Conservation (phyloP, 2,329 filamentous ascomycete genomes). For the Anthostomella pinea region DNA sequence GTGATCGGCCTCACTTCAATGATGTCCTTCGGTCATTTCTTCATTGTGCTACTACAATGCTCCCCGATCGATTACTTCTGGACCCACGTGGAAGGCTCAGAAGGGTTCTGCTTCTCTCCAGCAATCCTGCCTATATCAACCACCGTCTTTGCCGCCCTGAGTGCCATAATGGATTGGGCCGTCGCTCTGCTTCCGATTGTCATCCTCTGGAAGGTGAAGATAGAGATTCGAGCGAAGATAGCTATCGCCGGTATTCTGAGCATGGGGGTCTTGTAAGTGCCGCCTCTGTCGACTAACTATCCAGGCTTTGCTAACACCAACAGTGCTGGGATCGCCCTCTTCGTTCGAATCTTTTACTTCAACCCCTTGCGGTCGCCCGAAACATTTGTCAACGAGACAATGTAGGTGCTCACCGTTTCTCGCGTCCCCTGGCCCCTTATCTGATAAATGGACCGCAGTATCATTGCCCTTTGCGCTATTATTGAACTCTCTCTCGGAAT, state of each 20-base stretch:
- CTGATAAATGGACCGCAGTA: conserved; percentile 20
- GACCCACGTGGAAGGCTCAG: conserved; percentile 35
- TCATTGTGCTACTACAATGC: conserved; percentile 50
- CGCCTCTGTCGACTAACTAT: neutral
- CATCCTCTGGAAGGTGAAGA: conserved; percentile 49
- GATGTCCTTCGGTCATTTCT: conserved; percentile 40
- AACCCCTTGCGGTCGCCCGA: conserved; percentile 24
- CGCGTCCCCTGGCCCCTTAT: neutral
- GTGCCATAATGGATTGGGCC: conserved; percentile 45
- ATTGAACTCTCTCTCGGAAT: conserved; percentile 35
- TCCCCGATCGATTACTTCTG: conserved; percentile 48
- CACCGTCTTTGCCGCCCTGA: conserved; percentile 45
- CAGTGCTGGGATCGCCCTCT: conserved; percentile 38
- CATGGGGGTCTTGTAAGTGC: conserved; percentile 47
- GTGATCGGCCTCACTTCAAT: conserved; percentile 35
- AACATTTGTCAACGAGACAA: conserved; percentile 32
- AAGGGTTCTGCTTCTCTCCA: conserved; percentile 39
- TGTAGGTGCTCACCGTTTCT: conserved; percentile 21
- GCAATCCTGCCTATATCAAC: conserved; percentile 41
- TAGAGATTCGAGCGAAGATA: conserved; percentile 45
- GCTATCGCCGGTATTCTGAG: conserved; percentile 45
- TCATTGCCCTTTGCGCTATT: conserved; percentile 32
- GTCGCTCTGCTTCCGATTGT: conserved; percentile 49
- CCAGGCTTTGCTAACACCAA: conserved; percentile 2
- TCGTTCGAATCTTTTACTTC: conserved; percentile 37